These are phyloP conservation scores for Taphrina populina DNA, from an alignment of 1,139 yeast species.

Conservation along the genomic window DNA sequence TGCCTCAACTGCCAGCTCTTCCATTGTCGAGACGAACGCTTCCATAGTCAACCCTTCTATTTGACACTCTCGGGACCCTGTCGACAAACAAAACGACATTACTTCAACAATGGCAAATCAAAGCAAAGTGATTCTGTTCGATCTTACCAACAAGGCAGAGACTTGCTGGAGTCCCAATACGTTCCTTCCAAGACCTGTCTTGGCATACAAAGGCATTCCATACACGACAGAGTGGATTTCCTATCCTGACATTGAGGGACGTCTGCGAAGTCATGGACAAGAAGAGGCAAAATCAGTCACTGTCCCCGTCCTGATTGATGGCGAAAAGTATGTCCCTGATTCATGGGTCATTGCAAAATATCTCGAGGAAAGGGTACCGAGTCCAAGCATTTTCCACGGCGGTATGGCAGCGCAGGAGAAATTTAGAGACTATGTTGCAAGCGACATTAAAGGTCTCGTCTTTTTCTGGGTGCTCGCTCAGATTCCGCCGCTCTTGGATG, in stretches of 20 bases:
- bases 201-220: not conserved
- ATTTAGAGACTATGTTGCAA: not conserved
- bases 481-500: slow-evolving; percentile 3
- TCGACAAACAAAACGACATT: too few relatives aligned
- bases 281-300: not conserved
- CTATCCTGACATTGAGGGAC: slow-evolving; percentile 4
- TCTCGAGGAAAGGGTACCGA: slow-evolving; percentile 5
- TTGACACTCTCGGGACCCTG: too few relatives aligned
- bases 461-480: slow-evolving; percentile 6
- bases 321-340: slow-evolving; percentile 8
- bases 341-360: slow-evolving; percentile 4
- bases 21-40: too few relatives aligned
- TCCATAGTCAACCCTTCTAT: too few relatives aligned
- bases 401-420: slow-evolving; percentile 10
- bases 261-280: slow-evolving; percentile 4
- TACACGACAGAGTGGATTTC: slow-evolving; percentile 14
- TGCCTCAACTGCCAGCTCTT: too few relatives aligned
- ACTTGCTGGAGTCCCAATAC: slow-evolving; percentile 20
- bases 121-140: slow-evolving; percentile 1
- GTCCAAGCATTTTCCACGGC: slow-evolving; percentile 15
- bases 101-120: too few relatives aligned
- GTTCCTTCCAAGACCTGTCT: slow-evolving; percentile 3
- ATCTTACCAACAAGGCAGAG: slow-evolving; percentile 1
- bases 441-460: not conserved
- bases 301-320: not conserved